Base-by-base conservation (phyloP, 371 early-diverging fungal genomes). In the Circinella minor region DNA sequence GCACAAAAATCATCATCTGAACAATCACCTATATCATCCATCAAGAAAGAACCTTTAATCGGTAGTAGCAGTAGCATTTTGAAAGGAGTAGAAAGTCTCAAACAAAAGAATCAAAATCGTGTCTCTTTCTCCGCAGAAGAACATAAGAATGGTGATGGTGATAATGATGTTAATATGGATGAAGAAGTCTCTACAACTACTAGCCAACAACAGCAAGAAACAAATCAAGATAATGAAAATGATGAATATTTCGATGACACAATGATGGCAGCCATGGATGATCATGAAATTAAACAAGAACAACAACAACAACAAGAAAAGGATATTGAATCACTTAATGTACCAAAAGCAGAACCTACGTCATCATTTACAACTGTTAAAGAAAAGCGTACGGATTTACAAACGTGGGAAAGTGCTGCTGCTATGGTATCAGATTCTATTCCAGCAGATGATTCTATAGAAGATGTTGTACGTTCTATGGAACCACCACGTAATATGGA, bases 391-490 rank as follows among this genome's bases (percentile, higher is more conserved):
- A 73, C 66, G 10, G 78, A 73, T 65, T 68, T 84, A 46, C 75
- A 81, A 65, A 69, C 55, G 34, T 78, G 77, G 77, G 68, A 75
- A 65, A 61, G 36, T 10, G 72, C 79, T 1, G 77, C 78, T 27
- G 76, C 27, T 55, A 18, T 49, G 14, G 54, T 36, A 13, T 55
- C 34, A 18, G 55, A 54, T 15, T 39, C 67, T 39, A 65, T 61
- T 5, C 36, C 65, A 34, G 43, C 11, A 9, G 69, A 75, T 64
- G 70, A 73, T 62, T 18, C 71, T 61, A 47, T 63, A 51, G 55
- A 75, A 49, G 71, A 76, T 39, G 68, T 61, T 48, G 18, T 39
- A 10, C 62, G 68, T 61, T 55, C 38, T 0, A 43, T 37, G 36
- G 66, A 77, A 37, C 36, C 57, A 34, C 34, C 27, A 6, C 20